Evolutionary conservation across 2,329 filamentous ascomycete genomes (phyloP), one percentile per base, ranked within the genome.

Genomic region (Botrytis squamosa): DNA sequence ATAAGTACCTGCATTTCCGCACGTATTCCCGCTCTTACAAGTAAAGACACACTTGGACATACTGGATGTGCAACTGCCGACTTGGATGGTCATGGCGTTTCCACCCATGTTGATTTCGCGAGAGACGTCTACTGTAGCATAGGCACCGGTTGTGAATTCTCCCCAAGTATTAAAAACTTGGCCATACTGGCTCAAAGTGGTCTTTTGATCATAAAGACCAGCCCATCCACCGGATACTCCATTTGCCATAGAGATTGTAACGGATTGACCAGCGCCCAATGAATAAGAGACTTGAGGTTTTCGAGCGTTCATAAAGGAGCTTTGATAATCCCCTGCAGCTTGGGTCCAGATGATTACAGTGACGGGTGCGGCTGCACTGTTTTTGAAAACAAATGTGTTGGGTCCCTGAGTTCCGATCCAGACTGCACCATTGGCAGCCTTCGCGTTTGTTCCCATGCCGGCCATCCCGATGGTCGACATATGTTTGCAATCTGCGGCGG

Each of bases 91-190:
- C 65, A 74, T 75, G 3, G 38, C 12, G 49, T 75, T 74, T 55
- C 74, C 74, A 46, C 57, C 38, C 72, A 74, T 75, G 44, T 75
- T 74, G 33, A 75, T 22, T 65, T 68, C 60, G n/a, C 74, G 67
- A 62, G 59, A 62, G 36, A 75, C 72, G 44, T 75, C 72, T 9
- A 71, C 57, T 9, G 74, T 75, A 25, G 74, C 74, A 59, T 44
- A 74, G 52, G 49, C 62, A 42, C 72, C 72, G 6, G 74, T 75
- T 20, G 72, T 75, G 44, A 75, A 70, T 57, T 75, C 74, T 42
- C 74, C 74, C 74, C 74, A 75, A 10, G 74, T 75, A 52, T 75
- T 75, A 40, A 68, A 38, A 29, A 75, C n/a, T 55, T 75, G 74
- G 4, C 74, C 74, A 36, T 68, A 63, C 4, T 57, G n/a, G 6